Conservation (phyloP, 768 basidiomycete species). For the Tricholoma terreum region DNA sequence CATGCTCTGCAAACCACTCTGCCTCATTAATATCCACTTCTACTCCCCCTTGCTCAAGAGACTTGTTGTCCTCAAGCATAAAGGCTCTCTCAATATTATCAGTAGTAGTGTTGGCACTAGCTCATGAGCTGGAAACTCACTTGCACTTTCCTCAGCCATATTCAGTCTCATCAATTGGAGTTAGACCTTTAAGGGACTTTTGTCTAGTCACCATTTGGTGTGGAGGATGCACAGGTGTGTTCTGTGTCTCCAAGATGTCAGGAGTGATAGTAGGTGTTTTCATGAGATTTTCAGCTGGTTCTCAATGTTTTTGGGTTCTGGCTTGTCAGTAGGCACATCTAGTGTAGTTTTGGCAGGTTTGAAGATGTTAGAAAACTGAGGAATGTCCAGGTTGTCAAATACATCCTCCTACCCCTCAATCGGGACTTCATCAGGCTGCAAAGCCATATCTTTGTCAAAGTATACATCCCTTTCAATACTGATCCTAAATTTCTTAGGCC, state of each 20-base stretch:
- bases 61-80: neutral
- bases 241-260: too few species aligned
- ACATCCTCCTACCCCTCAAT: neutral
- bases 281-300: neutral
- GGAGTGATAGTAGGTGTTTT: too few species aligned
- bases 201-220: neutral
- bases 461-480: neutral
- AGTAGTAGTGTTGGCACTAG: too few species aligned
- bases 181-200: neutral
- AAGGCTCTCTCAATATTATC: neutral
- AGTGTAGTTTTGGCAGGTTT: neutral
- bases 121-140: neutral
- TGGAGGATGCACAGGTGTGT: neutral
- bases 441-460: constrained; percentile 13
- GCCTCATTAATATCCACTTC: neutral
- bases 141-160: neutral
- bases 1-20: neutral
- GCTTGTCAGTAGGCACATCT: neutral
- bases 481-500: too few species aligned
- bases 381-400: neutral
- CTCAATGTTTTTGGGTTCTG: neutral
- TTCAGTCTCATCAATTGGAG: neutral
- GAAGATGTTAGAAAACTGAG: neutral
- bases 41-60: neutral
- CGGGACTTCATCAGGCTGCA: neutral